Base-by-base conservation (phyloP, 495 filamentous ascomycete species). In the Penicillium odoratum region DNA sequence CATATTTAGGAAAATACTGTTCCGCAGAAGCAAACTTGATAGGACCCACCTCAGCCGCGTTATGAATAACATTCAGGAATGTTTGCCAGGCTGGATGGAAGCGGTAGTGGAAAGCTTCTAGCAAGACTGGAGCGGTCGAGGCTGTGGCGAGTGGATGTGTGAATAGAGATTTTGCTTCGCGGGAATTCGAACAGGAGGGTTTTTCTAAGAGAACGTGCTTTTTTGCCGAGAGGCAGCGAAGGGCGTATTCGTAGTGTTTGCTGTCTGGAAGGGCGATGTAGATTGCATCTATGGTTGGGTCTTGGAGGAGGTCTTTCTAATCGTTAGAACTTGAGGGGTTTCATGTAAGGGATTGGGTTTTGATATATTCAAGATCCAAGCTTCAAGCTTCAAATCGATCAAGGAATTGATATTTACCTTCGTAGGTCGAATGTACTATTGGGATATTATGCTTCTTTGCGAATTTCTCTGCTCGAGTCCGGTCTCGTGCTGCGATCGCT, bases 101-200 rank as follows among this genome's bases (percentile, higher is more conserved):
- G 13, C 71, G 66, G 56, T 70, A 73, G 64, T 86, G 83, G 46
- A 84, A 77, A 6, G 84, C 85, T 66, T 89, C 87, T 3, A 88
- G 73, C 0, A 88, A 61, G 9, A 88, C 75, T 7, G 69, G 67
- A 0, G 65, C 70, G 30, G 58, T 48, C 0, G 56, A 29, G 0
- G 59, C 55, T 43, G 48, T 66, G n/a, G 80, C 51, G 15, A 65
- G n/a, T 3, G 69, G 69, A 8, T 68, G 63, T 33, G 52, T 64
- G 62, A 77, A 77, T 0, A 81, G 66, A 10, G 58, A 61, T 2
- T 56, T 47, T 0, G 79, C 73, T 57, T 82, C 78, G 1, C 47
- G 48, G 1, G 64, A 66, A 47, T 77, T 82, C 3, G 72, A 70
- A 7, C 65, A 72, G 0, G 70, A 76, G 0, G 79, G 79, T 55